phyloP scores from a whole-genome alignment of 2,329 filamentous ascomycete genomes.

The Cercospora berteroae region DNA sequence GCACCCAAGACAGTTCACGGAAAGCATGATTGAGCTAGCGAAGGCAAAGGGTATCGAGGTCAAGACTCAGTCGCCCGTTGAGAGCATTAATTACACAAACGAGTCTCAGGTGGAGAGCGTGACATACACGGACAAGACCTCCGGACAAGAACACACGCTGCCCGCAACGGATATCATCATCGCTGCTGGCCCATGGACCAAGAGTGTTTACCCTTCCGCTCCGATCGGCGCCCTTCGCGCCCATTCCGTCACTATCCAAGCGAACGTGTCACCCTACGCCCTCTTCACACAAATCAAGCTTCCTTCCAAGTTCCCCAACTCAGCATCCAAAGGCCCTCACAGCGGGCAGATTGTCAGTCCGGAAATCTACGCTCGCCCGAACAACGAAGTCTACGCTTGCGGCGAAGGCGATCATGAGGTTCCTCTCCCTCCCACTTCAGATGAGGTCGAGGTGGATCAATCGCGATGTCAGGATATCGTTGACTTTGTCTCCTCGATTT shows the following conservation, averaged over 20 bases:
- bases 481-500: conserved; percentile 68
- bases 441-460: conserved; percentile 72
- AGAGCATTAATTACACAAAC: conserved; percentile 57
- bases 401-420: conserved; percentile 78
- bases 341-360: conserved; percentile 68
- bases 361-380: conserved; percentile 89
- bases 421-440: conserved; percentile 72
- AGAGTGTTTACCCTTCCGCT: conserved; percentile 51
- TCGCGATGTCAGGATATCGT: conserved; percentile 79
- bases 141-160: conserved; percentile 48
- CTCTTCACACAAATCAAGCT: conserved; percentile 85
- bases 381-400: conserved; percentile 89
- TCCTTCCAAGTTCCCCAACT: conserved; percentile 60
- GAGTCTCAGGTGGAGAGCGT: conserved; percentile 58
- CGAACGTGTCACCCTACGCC: conserved; percentile 68
- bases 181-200: conserved; percentile 63
- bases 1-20: conserved; percentile 89
- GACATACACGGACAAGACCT: conserved; percentile 56
- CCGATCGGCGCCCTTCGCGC: conserved; percentile 62
- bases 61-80: conserved; percentile 63
- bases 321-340: conserved; percentile 38
- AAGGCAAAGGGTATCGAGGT: conserved; percentile 59
- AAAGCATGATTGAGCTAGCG: conserved; percentile 73
- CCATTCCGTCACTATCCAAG: conserved; percentile 61
- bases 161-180: conserved; percentile 58